phyloP scores from a whole-genome alignment of 202 grass and related monocot species.

The Saccharum hybrid region DNA sequence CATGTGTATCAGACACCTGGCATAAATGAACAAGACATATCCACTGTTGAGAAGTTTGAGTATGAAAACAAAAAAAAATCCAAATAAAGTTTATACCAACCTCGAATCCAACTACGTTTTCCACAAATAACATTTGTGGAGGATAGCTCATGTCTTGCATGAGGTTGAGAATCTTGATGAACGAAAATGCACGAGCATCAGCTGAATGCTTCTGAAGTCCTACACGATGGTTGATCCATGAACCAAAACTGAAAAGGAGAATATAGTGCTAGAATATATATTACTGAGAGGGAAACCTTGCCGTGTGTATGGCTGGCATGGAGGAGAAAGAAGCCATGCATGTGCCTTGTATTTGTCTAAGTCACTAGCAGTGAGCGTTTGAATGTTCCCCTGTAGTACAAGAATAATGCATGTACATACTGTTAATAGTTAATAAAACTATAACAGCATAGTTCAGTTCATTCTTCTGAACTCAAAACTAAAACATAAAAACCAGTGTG shows the following conservation, averaged over 20 bases:
- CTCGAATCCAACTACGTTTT: slow-evolving; percentile 98
- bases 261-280: slow-evolving; percentile 13
- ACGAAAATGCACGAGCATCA: slow-evolving; percentile 91
- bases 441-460: neutral
- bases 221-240: slow-evolving; percentile 44
- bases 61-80: neutral
- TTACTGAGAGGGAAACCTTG: slow-evolving; percentile 64
- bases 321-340: slow-evolving; percentile 93
- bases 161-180: slow-evolving; percentile 89
- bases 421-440: slow-evolving; percentile 14
- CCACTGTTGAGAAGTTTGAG: neutral
- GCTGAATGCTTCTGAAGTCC: slow-evolving; percentile 95
- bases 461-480: neutral
- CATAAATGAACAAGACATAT: slow-evolving; percentile 37
- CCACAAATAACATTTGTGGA: slow-evolving; percentile 85
- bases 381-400: slow-evolving; percentile 77
- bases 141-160: slow-evolving; percentile 76
- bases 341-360: slow-evolving; percentile 91
- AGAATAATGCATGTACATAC: slow-evolving; percentile 20
- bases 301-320: slow-evolving; percentile 95
- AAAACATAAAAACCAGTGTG: neutral
- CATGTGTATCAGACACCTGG: slow-evolving; percentile 88
- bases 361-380: slow-evolving; percentile 71
- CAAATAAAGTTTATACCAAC: slow-evolving; percentile 54
- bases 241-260: slow-evolving; percentile 32